Base-by-base conservation (phyloP, 768 basidiomycete genomes). In the Russula lepida region DNA sequence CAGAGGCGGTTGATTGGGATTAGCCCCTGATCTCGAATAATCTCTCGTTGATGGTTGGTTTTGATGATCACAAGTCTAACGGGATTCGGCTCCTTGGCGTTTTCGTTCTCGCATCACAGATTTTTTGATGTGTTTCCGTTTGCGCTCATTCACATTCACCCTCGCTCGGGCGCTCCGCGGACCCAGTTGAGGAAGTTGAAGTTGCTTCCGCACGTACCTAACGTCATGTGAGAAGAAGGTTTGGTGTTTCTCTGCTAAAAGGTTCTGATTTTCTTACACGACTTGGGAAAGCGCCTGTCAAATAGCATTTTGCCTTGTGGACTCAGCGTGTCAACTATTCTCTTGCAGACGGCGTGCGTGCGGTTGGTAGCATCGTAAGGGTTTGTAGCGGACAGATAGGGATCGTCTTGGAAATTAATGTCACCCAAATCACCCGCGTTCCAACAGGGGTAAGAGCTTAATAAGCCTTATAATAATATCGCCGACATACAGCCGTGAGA, bases 191-290 rank as follows among this genome's bases (percentile, higher is more conserved):
- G 58, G 44, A 59, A 54, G 11, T 52, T 28, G 44, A 59, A 54
- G 11, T 52, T 28, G 30, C 41, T 32, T 33, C 28, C 21, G 50
- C 41, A 21, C 30, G 27, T 58, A n/a, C 57, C 57, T 51, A n/a
- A 19, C n/a, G 30, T 43, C 23, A 33, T 52, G 50, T 52, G 58
- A 52, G n/a, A 58, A 58, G 43, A 53, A 59, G 25, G 51, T 53
- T 59, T 59, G 50, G 23, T 25, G 17, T 44, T 32, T 39, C 30
- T 17, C 30, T 52, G 23, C 41, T 15, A 49, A 57, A 49, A 13
- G 47, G 19, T n/a, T 28, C 32, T 47, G 55, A 37, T 48, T 25
- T 9, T 28, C 43, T 44, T 44, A 11, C 43, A 21, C 19, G 43
- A 5, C 43, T 44, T 44, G n/a, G 21, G n/a, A 21, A 21, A 44